A percentile compares a stretch with the other conserved stretches of the same genome.
These are phyloP conservation scores for Ceratobasidium sp. DNA, from an alignment of 1,284 basidiomycete genomes.

Conservation along the genomic window DNA sequence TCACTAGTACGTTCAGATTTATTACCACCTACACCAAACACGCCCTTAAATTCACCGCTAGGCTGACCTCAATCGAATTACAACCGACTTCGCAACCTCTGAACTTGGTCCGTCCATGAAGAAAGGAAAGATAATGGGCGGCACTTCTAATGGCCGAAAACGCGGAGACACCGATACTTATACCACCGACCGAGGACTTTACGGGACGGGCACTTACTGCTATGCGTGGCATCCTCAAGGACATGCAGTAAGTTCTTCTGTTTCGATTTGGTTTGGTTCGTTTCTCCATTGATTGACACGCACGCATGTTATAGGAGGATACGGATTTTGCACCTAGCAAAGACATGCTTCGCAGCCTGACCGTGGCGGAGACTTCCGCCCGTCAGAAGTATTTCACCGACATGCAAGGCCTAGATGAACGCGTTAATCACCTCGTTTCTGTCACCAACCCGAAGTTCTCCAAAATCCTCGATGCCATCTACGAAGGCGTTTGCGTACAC, in stretches of 20 bases:
- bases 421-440: not conserved
- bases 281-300: not conserved
- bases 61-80: not conserved
- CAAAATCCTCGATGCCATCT: not conserved
- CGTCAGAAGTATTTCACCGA: not conserved
- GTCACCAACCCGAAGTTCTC: not conserved
- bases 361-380: not conserved
- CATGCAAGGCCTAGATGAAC: not conserved
- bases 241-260: not conserved
- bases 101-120: not conserved
- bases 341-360: not conserved
- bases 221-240: not conserved
- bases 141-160: not conserved
- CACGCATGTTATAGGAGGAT: not conserved
- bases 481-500: not conserved
- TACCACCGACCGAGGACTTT: not conserved
- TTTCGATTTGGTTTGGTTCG: not conserved
- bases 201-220: not conserved
- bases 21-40: not conserved
- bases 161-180: not conserved
- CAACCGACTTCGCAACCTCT: not conserved
- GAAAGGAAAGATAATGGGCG: not conserved
- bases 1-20: not conserved
- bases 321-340: not conserved
- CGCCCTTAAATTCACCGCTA: not conserved